phyloP scores from a whole-genome alignment of 1,284 basidiomycete genomes.

The Golubevia sp. region DNA sequence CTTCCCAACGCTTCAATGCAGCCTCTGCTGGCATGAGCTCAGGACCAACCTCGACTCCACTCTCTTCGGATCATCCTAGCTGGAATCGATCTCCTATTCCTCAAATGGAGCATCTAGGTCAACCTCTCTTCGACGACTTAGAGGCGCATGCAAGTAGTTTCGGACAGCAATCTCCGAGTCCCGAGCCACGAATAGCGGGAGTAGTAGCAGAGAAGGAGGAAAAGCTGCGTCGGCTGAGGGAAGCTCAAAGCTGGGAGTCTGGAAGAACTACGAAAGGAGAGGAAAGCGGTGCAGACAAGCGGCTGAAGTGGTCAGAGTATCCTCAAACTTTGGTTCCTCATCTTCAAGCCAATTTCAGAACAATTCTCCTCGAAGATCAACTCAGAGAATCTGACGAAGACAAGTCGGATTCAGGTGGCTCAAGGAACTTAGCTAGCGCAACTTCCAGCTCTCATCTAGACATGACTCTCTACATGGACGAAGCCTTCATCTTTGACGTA shows the following conservation, averaged over 20 bases:
- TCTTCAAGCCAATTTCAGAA: too few species aligned
- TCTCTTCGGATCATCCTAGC: too few species aligned
- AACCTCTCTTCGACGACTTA: slow-evolving; percentile 13
- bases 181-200: too few species aligned
- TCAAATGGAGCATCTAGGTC: slow-evolving; percentile 8
- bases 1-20: background rate
- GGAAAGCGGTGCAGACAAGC: too few species aligned
- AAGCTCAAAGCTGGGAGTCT: too few species aligned
- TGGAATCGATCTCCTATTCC: slow-evolving; percentile 17
- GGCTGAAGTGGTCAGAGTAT: too few species aligned
- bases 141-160: background rate
- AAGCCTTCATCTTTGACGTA: slow-evolving; percentile 32
- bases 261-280: too few species aligned
- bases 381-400: slow-evolving; percentile 6
- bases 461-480: background rate
- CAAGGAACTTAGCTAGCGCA: background rate
- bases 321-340: too few species aligned
- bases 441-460: background rate
- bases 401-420: background rate
- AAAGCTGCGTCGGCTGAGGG: too few species aligned
- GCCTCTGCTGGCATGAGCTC: background rate
- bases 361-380: background rate
- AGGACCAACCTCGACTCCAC: background rate
- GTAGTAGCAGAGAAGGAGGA: too few species aligned
- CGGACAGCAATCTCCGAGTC: too few species aligned